These are phyloP conservation scores for Trichoderma breve DNA, from an alignment of 2,329 filamentous ascomycete species.

Conservation along the genomic window DNA sequence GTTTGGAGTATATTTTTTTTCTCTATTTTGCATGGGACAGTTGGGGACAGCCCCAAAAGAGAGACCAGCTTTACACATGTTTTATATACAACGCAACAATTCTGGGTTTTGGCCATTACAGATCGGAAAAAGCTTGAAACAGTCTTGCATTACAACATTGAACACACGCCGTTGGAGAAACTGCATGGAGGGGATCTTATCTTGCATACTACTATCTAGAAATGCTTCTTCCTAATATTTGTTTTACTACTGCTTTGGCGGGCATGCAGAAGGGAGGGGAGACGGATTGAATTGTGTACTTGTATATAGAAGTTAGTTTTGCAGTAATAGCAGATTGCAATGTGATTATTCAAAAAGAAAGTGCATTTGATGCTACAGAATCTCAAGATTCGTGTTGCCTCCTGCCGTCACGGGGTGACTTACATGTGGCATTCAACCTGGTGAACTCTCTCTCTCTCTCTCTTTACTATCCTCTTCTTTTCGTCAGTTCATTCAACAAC, in stretches of 20 bases:
- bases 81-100: constrained; percentile 1
- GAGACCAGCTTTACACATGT: not conserved
- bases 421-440: not conserved
- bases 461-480: not conserved
- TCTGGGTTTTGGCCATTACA: not conserved
- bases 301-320: constrained; percentile 13
- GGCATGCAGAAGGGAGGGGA: not conserved
- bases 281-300: constrained; percentile 15
- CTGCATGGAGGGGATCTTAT: not conserved
- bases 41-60: not conserved
- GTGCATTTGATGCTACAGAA: not conserved
- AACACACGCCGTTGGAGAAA: not conserved
- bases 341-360: not conserved
- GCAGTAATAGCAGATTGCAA: constrained; percentile 3
- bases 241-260: constrained; percentile 24
- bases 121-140: not conserved
- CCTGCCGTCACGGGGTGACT: not conserved
- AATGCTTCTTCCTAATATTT: constrained; percentile 29
- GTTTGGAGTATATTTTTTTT: constrained; percentile 1
- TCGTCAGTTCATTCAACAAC: not conserved
- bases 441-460: not conserved
- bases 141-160: not conserved
- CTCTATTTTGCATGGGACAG: not conserved
- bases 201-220: constrained; percentile 11
- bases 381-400: not conserved